Percentiles rank a stretch among this genome's conserved stretches.
phyloP scores from a whole-genome alignment of 306 rosid genomes.

The Acacia melanoxylon region DNA sequence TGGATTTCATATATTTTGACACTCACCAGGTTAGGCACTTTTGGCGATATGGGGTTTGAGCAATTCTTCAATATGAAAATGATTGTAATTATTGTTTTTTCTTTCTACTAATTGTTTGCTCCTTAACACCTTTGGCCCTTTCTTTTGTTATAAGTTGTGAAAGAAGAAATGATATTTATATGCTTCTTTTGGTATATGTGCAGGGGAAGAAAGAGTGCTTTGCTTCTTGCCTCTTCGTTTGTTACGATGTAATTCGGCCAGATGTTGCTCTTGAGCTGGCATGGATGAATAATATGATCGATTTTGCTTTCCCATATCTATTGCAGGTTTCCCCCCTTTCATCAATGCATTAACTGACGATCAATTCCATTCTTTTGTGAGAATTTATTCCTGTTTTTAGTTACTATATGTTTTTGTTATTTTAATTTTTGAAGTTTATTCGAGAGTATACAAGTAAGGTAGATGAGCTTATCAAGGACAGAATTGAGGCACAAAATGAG shows the following conservation, averaged over 20 bases:
- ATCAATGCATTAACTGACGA: not conserved
- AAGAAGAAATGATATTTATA: conserved; percentile 6
- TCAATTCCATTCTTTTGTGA: not conserved
- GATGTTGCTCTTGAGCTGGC: conserved; percentile 91
- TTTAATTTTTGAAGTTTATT: conserved; percentile 53
- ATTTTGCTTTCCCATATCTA: conserved; percentile 88
- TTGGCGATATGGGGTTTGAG: conserved; percentile 1
- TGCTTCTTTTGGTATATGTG: conserved; percentile 26
- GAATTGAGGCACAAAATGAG: conserved; percentile 73
- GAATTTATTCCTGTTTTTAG: not conserved
- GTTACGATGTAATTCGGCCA: conserved; percentile 81
- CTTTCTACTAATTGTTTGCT: conserved; percentile 1
- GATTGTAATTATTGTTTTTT: not conserved
- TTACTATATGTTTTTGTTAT: not conserved
- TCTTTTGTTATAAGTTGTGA: conserved; percentile 17
- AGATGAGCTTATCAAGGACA: conserved; percentile 84
- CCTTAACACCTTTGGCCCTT: conserved; percentile 2
- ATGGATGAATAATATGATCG: conserved; percentile 91
- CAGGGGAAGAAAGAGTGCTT: conserved; percentile 99
- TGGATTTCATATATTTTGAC: conserved; percentile 7
- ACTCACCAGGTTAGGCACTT: conserved; percentile 7
- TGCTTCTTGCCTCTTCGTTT: conserved; percentile 95
- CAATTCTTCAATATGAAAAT: conserved; percentile 14
- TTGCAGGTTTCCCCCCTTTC: conserved; percentile 55
- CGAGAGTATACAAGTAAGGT: conserved; percentile 89